Base-by-base conservation (phyloP, 768 basidiomycete genomes). In the Leccinum variicolor region DNA sequence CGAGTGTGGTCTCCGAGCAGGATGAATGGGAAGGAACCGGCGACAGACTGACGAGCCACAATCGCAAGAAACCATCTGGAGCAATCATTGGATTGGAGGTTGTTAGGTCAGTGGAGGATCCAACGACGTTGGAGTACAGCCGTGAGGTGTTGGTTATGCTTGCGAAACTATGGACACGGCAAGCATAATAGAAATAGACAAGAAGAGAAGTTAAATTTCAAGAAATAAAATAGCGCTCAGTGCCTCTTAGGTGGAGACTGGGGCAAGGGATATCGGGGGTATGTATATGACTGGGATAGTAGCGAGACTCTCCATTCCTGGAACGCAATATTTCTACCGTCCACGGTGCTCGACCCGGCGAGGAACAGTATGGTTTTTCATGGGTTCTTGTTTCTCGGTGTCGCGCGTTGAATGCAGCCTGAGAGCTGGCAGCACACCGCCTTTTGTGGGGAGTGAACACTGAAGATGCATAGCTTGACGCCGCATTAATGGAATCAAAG, bases 21-120 rank as follows among this genome's bases (percentile, higher is more conserved):
- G 19, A 23, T 61, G 31, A 55, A 49, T 23, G 19, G 11, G 28
- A 48, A 25, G 31, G 13, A 26, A 7, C 0, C 9, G 8, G 4
- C 11, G 17, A 48, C 19, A 4, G 2, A 48, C 33, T 39, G 48
- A 39, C 9, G 56, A 69, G 7, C 36, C 8, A 78, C 76, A 74
- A 73, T 56, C 79, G 73, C 52, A 60, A 61, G 58, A 79, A 81
- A 19, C 81, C 80, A 72, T 83, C 83, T 3, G 83, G 82, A 19
- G 77, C 59, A 52, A 82, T 75, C 29, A 61, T 50, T 21, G 57
- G 63, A 63, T 81, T 81, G 7, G 71, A 68, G 29, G 81, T 73
- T n/a, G 70, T 63, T 4, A 82, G 21, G 29, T 76, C 66, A 21
- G 65, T 59, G 26, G 43, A 28, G 2, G 64, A 21, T 26, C 68